These are phyloP conservation scores for Nicotiana undulata DNA, from an alignment of 257 asterid genomes.

Conservation along the genomic window DNA sequence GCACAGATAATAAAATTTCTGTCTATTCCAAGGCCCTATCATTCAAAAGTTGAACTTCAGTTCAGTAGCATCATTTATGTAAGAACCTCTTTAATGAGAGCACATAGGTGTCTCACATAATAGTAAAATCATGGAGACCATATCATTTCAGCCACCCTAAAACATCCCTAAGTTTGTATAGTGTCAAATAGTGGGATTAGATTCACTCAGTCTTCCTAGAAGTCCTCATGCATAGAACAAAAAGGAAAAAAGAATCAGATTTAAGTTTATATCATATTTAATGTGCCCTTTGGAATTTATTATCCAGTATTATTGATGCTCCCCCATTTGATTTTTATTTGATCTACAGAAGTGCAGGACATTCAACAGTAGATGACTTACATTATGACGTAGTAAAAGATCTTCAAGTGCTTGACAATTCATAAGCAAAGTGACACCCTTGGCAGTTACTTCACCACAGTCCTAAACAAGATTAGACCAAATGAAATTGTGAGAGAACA, in stretches of 20 bases:
- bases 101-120: background rate
- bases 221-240: background rate
- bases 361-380: conserved; percentile 26
- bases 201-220: background rate
- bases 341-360: background rate
- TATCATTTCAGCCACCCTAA: background rate
- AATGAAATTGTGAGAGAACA: background rate
- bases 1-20: conserved; percentile 44
- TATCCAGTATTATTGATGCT: background rate
- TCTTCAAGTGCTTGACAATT: conserved; percentile 83
- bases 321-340: background rate
- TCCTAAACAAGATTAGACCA: conserved; percentile 42
- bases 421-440: conserved; percentile 55
- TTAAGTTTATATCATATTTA: background rate
- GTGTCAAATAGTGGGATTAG: background rate
- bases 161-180: background rate
- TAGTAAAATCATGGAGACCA: background rate
- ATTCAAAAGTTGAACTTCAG: conserved; percentile 10
- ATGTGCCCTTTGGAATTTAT: background rate
- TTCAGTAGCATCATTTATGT: background rate
- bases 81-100: background rate
- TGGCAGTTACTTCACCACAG: conserved; percentile 65
- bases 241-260: background rate
- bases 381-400: conserved; percentile 63
- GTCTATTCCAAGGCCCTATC: conserved; percentile 66